Base-by-base conservation (phyloP, 2,329 filamentous ascomycete genomes). In the Fusarium caatingaense region DNA sequence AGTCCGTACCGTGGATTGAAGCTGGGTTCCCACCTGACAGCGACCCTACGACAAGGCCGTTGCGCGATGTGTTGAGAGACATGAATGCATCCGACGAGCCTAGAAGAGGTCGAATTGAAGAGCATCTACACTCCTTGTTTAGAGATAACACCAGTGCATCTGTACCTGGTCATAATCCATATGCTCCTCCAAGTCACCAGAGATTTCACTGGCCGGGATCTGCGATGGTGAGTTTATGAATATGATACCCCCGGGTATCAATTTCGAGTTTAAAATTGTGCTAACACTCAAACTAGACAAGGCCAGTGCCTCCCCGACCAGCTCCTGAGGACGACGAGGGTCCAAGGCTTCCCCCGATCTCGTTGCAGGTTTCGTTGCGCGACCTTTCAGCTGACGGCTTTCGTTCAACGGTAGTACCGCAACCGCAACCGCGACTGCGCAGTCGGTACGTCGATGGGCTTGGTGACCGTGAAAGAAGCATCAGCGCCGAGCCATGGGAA, bases 401-500 rank as follows among this genome's bases (percentile, higher is more conserved):
- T 30, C 58, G 53, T 8, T 5, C 27, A 11, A 37, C 18, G 18
- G 34, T n/a, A 37, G 34, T 28, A 6, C 68, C 65, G 23, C 60
- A 65, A 6, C 68, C 65, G 23, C 60, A 65, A 34, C 45, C 42
- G 21, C 21, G 60, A 4, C 60, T 61, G 20, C 72, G 61, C 16
- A 64, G 47, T 18, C 49, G 64, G 18, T 71, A 64, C 6, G 48
- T 91, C 2, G 91, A 97, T 78, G 93, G 93, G 6, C 86, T 97
- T 18, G 94, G 93, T 40, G 93, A 97, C 79, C 91, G 94, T 62
- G 88, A 93, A 68, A 89, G 93, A 72, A 97, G 93, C 78, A 82
- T 93, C n/a, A 94, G 91, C 76, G 91, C 91, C 1, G 91, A 91
- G 56, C 85, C 85, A 2, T 98, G 94, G 94, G 91, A 95, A 64